A percentile compares a stretch with the other conserved stretches of the same genome.
Evolutionary conservation across 371 early-diverging fungal genomes (phyloP).

Genomic region (Saksenaea vasiformis): DNA sequence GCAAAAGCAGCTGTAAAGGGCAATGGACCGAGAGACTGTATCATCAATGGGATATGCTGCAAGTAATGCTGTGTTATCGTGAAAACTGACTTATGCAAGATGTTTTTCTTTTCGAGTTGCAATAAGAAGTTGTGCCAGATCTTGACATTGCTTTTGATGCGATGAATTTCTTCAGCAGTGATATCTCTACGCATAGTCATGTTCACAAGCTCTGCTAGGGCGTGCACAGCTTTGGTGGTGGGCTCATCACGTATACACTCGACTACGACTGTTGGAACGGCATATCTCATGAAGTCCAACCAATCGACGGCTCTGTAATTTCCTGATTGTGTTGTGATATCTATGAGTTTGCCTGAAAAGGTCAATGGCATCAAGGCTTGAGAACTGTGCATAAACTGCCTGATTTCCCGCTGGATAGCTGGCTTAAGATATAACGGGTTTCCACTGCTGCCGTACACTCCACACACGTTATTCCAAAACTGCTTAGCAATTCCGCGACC

Average conservation of each 20-base stretch:
- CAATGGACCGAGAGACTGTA: background rate
- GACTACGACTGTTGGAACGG: background rate
- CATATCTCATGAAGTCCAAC: background rate
- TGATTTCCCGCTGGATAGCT: background rate
- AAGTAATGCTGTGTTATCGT: conserved; percentile 5
- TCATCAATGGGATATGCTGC: background rate
- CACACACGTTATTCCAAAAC: no score
- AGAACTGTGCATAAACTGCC: background rate
- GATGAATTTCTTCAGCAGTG: background rate
- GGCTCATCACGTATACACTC: background rate
- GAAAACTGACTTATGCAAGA: background rate
- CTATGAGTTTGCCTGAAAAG: background rate
- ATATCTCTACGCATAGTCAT: background rate
- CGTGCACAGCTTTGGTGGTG: background rate
- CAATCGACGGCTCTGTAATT: background rate
- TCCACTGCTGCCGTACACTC: background rate
- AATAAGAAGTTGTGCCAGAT: background rate
- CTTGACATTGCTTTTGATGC: background rate
- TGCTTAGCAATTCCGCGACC: no score
- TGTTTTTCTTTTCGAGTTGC: background rate
- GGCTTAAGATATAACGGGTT: background rate
- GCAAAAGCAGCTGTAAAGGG: conserved; percentile 1
- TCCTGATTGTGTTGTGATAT: background rate
- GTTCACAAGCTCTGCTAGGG: background rate
- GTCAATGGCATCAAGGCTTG: background rate